Conservation (phyloP, 768 basidiomycete species). For the Pleurotus tuoliensis region DNA sequence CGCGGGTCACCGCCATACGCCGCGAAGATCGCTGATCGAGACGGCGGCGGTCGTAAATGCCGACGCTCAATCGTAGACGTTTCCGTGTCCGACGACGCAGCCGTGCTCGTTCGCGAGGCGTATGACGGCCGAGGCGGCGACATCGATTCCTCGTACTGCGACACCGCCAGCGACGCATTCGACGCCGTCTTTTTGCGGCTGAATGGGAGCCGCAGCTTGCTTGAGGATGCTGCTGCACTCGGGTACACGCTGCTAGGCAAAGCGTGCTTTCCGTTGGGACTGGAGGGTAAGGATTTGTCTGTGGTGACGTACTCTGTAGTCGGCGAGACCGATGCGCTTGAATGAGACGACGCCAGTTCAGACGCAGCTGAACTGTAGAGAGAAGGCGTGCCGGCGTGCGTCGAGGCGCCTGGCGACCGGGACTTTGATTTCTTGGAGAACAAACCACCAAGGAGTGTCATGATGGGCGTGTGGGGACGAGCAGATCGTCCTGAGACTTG, state of each 20-base stretch:
- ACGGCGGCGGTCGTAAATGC: constrained; percentile 50
- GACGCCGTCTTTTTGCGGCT: constrained; percentile 25
- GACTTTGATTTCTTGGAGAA: constrained; percentile 7
- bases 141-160: constrained; percentile 10
- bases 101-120: constrained; percentile 28
- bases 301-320: constrained; percentile 25
- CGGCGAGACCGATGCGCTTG: constrained; percentile 12
- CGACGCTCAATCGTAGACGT: constrained; percentile 31
- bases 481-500: neutral
- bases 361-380: constrained; percentile 5
- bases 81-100: constrained; percentile 42
- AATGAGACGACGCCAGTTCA: constrained; percentile 4
- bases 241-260: constrained; percentile 2
- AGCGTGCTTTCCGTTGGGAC: constrained; percentile 13
- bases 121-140: constrained; percentile 29
- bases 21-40: constrained; percentile 61
- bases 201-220: constrained; percentile 36
- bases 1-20: constrained; percentile 46
- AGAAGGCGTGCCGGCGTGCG: neutral
- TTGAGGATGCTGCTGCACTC: constrained; percentile 16
- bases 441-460: constrained; percentile 5
- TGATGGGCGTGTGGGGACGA: neutral
- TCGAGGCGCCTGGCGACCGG: neutral
- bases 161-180: constrained; percentile 13
- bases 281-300: constrained; percentile 17